Percentiles rank a stretch among this genome's conserved stretches.
Conservation (phyloP, 164 flowering plant species). For the Annona cherimola region DNA sequence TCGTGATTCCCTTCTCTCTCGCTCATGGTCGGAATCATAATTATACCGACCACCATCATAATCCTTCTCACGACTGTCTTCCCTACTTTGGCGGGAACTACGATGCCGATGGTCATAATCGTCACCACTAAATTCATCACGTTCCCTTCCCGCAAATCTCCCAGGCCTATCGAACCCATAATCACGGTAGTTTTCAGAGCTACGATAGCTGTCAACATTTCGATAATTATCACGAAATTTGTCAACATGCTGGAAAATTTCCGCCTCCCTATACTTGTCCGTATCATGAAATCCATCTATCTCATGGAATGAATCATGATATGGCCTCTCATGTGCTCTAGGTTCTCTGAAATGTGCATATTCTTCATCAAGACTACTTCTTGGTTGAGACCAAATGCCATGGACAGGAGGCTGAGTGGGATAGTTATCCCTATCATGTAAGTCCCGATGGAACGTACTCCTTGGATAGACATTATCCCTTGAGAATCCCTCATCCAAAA, state of each 20-base stretch:
- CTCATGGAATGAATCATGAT: constrained; percentile 48
- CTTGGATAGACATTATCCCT: constrained; percentile 61
- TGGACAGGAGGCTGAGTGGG: constrained; percentile 52
- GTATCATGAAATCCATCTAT: constrained; percentile 44
- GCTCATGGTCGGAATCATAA: constrained; percentile 89
- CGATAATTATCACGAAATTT: constrained; percentile 54
- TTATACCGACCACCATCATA: constrained; percentile 62
- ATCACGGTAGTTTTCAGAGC: constrained; percentile 32
- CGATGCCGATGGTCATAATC: constrained; percentile 66
- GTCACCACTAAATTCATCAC: constrained; percentile 59
- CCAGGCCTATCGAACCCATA: constrained; percentile 56
- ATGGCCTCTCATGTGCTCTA: constrained; percentile 68
- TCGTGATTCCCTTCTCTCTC: constrained; percentile 57
- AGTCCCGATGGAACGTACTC: constrained; percentile 55
- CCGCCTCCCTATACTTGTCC: constrained; percentile 40
- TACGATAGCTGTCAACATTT: constrained; percentile 31
- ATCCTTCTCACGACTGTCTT: constrained; percentile 82
- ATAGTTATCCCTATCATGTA: constrained; percentile 65
- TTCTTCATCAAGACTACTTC: constrained; percentile 73
- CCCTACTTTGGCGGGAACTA: constrained; percentile 52
- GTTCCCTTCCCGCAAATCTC: constrained; percentile 65
- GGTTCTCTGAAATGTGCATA: constrained; percentile 61
- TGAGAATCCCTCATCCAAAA: constrained; percentile 62
- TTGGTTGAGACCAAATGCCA: constrained; percentile 68
- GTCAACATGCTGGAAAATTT: constrained; percentile 42